phyloP scores from a whole-genome alignment of 495 filamentous ascomycete genomes.

The Xylaria flabelliformis region DNA sequence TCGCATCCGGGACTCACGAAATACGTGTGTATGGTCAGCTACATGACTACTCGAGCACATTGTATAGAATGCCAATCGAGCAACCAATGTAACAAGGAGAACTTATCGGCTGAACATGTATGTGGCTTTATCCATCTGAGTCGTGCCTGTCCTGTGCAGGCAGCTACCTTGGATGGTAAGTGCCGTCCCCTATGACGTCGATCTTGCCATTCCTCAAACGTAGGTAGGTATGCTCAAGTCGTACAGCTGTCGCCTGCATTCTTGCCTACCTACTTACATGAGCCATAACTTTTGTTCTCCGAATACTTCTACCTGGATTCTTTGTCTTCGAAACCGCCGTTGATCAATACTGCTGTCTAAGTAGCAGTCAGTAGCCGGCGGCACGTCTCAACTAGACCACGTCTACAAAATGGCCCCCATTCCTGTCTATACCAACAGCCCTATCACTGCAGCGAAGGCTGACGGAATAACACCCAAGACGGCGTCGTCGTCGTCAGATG shows the following conservation, averaged over 20 bases:
- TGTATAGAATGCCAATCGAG: background rate
- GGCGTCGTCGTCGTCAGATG: conserved; percentile 42
- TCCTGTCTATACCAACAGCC: conserved; percentile 63
- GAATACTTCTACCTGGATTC: background rate
- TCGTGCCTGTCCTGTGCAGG: background rate
- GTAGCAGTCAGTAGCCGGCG: too few relatives aligned
- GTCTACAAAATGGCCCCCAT: conserved; percentile 59
- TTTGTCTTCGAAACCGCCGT: background rate
- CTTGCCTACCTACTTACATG: background rate
- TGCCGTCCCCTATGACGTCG: conserved; percentile 7
- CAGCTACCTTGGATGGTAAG: background rate
- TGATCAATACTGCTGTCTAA: background rate
- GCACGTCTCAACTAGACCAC: conserved; percentile 27
- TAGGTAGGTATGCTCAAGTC: background rate
- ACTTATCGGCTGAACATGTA: background rate
- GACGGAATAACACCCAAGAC: conserved; percentile 58
- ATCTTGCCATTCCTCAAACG: background rate
- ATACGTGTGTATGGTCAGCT: background rate
- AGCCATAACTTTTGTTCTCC: background rate
- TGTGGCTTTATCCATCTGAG: background rate
- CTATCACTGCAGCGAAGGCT: conserved; percentile 62
- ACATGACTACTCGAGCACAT: background rate
- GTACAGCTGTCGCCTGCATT: background rate
- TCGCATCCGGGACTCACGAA: background rate
- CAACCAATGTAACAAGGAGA: background rate